Conservation (phyloP, 2,329 filamentous ascomycete species). For the Botrytis fragariae region DNA sequence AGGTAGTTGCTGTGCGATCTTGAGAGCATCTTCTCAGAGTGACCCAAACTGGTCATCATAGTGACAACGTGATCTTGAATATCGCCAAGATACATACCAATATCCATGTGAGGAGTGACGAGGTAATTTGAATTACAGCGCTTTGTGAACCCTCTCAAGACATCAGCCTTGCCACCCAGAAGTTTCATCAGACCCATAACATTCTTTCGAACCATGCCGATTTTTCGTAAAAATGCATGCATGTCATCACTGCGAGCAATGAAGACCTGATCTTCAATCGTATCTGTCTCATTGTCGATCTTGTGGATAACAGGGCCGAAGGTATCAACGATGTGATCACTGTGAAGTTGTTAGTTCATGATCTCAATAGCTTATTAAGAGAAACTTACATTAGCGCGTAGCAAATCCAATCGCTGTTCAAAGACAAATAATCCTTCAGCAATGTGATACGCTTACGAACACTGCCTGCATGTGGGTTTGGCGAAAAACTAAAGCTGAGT, state of each 20-base stretch:
- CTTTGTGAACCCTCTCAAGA: slow-evolving; percentile 96
- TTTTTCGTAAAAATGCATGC: slow-evolving; percentile 78
- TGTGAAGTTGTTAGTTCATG: slow-evolving; percentile 38
- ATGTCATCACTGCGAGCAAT: slow-evolving; percentile 88
- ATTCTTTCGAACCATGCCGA: slow-evolving; percentile 89
- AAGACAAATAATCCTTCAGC: slow-evolving; percentile 88
- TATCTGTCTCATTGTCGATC: slow-evolving; percentile 84
- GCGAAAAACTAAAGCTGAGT: slow-evolving; percentile 88
- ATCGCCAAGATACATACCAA: slow-evolving; percentile 92
- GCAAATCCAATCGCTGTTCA: slow-evolving; percentile 98
- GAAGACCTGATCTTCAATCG: slow-evolving; percentile 94
- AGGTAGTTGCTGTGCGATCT: slow-evolving; percentile 95
- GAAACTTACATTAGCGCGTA: slow-evolving; percentile 85
- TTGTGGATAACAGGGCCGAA: slow-evolving; percentile 88
- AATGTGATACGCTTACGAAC: slow-evolving; percentile 90
- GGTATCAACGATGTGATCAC: slow-evolving; percentile 94
- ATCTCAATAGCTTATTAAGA: background rate
- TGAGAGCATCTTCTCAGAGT: slow-evolving; percentile 97
- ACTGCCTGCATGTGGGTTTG: slow-evolving; percentile 81
- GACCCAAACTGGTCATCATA: slow-evolving; percentile 94
- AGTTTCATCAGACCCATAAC: slow-evolving; percentile 92
- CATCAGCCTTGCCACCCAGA: slow-evolving; percentile 95
- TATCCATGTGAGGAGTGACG: slow-evolving; percentile 92
- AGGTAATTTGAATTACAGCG: slow-evolving; percentile 97
- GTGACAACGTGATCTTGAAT: slow-evolving; percentile 99